Conservation (phyloP, 805 yeast genomes). For the Monosporozyma aerobia region DNA sequence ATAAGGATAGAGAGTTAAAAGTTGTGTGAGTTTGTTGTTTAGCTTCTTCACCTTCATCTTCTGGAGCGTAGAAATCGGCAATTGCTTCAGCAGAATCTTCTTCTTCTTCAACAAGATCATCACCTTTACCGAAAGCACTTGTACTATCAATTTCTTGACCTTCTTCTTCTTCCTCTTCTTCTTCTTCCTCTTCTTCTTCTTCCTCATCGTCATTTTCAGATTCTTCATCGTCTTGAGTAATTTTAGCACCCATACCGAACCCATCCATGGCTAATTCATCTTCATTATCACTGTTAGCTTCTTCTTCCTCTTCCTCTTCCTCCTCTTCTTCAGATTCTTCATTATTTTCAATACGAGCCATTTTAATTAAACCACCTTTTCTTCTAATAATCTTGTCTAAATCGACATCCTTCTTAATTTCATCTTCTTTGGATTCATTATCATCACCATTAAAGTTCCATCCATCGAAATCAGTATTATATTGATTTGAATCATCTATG, state of each 20-base stretch:
- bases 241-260: conserved; percentile 33
- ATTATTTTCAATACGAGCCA: conserved; percentile 38
- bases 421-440: conserved; percentile 9
- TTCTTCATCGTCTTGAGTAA: conserved; percentile 9
- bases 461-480: conserved; percentile 47
- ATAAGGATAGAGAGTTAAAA: conserved; percentile 69
- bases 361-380: conserved; percentile 65
- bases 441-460: conserved; percentile 67
- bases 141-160: conserved; percentile 23
- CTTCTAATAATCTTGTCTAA: conserved; percentile 78
- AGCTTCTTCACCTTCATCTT: conserved; percentile 45
- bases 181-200: conserved; percentile 16
- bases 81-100: conserved; percentile 63
- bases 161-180: conserved; percentile 29
- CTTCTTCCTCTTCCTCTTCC: conserved; percentile 27
- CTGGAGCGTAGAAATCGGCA: conserved; percentile 63
- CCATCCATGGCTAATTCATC: conserved; percentile 33
- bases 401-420: conserved; percentile 56
- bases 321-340: conserved; percentile 35
- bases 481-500: conserved; percentile 37
- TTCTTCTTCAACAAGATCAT: conserved; percentile 18
- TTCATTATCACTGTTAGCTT: conserved; percentile 26
- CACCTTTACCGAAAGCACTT: conserved; percentile 7
- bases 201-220: conserved; percentile 24
- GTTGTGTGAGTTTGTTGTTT: conserved; percentile 45